These are phyloP conservation scores for Globisporangium spinosum DNA, from an alignment of 352 stramenopile genomes.

Conservation along the genomic window DNA sequence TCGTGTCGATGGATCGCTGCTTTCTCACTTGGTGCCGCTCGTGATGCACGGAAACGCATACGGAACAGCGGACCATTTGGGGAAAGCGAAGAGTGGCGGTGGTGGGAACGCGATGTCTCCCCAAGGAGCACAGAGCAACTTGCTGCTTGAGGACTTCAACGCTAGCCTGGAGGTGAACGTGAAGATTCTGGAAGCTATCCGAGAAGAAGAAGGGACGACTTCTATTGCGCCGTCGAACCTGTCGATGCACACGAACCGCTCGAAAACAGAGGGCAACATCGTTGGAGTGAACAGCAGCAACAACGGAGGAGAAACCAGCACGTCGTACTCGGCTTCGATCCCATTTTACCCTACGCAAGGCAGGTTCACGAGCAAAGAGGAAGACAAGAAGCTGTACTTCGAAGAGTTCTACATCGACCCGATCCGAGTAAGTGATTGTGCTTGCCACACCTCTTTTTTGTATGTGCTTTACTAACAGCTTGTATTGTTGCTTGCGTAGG, in stretches of 20 bases:
- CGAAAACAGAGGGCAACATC: conserved; percentile 19
- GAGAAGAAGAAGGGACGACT: conserved; percentile 50
- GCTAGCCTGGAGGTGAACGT: conserved; percentile 64
- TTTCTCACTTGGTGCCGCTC: conserved; percentile 71
- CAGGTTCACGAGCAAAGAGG: conserved; percentile 46
- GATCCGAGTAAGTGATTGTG: conserved; percentile 46
- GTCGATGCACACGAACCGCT: conserved; percentile 29
- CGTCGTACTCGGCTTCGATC: conserved; percentile 12
- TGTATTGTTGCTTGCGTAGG: conserved; percentile 20
- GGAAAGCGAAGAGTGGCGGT: conserved; percentile 21
- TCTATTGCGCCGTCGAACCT: conserved; percentile 38
- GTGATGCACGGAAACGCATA: conserved; percentile 55
- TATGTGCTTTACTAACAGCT: not conserved
- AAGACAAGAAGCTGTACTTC: conserved; percentile 86
- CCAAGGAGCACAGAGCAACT: conserved; percentile 39
- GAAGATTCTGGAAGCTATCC: conserved; percentile 65
- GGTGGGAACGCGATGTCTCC: conserved; percentile 19
- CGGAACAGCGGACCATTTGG: conserved; percentile 18
- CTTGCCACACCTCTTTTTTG: not conserved
- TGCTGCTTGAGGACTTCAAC: conserved; percentile 72
- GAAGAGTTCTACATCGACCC: conserved; percentile 87
- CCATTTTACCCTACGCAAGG: conserved; percentile 24
- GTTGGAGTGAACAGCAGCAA: conserved; percentile 17
- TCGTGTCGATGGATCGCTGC: conserved; percentile 75
- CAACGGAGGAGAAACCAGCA: conserved; percentile 13